Evolutionary conservation across 2,329 filamentous ascomycete species (phyloP).

Genomic region (Fusarium sp.): DNA sequence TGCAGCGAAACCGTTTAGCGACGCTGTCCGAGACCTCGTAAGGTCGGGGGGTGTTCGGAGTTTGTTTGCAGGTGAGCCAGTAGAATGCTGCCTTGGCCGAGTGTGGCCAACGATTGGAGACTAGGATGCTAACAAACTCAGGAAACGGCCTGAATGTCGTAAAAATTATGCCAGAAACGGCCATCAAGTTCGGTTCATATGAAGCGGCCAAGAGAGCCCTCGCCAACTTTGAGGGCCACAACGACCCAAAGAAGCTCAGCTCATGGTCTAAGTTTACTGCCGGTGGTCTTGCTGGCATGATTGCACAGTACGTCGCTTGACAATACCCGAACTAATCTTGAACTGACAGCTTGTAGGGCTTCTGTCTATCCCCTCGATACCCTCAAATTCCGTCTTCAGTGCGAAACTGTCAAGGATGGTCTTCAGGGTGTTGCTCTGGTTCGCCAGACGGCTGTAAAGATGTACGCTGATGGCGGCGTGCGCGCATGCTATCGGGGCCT

Average conservation of each 20-base stretch:
- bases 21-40: constrained; percentile 85
- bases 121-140: constrained; percentile 55
- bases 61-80: constrained; percentile 86
- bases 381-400: constrained; percentile 88
- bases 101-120: neutral
- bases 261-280: constrained; percentile 91
- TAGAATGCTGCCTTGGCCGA: neutral
- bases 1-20: constrained; percentile 78
- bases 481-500: constrained; percentile 90
- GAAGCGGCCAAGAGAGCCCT: constrained; percentile 94
- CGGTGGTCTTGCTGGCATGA: constrained; percentile 92
- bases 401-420: constrained; percentile 90
- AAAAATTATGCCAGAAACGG: constrained; percentile 99
- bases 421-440: constrained; percentile 88
- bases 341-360: constrained; percentile 67
- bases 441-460: constrained; percentile 85
- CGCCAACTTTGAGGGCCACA: constrained; percentile 89
- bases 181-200: constrained; percentile 98
- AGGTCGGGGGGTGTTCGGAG: constrained; percentile 88
- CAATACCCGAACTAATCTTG: neutral
- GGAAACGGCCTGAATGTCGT: constrained; percentile 96
- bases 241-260: constrained; percentile 84
- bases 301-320: constrained; percentile 81
- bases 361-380: constrained; percentile 96
- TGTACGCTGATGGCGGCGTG: constrained; percentile 84